These are phyloP conservation scores for Agrocybe pediades DNA, from an alignment of 768 basidiomycete species.

Conservation along the genomic window DNA sequence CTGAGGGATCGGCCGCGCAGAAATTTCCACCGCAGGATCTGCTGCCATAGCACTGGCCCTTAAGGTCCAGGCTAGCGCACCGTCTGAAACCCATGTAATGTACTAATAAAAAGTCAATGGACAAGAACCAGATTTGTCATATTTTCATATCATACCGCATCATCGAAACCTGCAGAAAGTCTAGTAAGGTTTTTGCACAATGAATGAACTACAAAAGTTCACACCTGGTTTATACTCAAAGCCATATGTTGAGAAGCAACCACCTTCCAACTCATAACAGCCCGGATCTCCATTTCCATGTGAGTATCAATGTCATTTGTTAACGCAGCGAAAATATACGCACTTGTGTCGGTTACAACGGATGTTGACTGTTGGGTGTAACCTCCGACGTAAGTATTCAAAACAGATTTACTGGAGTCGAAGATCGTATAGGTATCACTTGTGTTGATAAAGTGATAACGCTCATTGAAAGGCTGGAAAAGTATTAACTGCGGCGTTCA, in stretches of 20 bases:
- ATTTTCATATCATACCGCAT: slow-evolving; percentile 6
- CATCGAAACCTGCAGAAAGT: slow-evolving; percentile 22
- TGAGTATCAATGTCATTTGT: not conserved
- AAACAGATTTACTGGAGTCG: slow-evolving; percentile 47
- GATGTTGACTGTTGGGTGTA: slow-evolving; percentile 86
- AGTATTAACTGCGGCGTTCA: slow-evolving; percentile 5
- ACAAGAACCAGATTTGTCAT: not conserved
- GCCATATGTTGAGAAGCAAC: slow-evolving; percentile 73
- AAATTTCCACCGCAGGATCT: slow-evolving; percentile 56
- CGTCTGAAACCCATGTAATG: slow-evolving; percentile 76
- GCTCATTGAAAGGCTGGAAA: slow-evolving; percentile 71
- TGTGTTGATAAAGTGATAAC: slow-evolving; percentile 71
- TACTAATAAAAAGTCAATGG: slow-evolving; percentile 44
- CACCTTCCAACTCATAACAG: slow-evolving; percentile 60
- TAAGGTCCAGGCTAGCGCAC: slow-evolving; percentile 69
- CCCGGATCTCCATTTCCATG: slow-evolving; percentile 48
- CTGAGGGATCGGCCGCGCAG: slow-evolving; percentile 70
- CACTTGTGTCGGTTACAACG: slow-evolving; percentile 62
- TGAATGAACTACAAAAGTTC: not conserved
- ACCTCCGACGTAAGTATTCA: slow-evolving; percentile 76
- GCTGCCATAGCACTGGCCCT: slow-evolving; percentile 62
- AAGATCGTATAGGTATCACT: slow-evolving; percentile 58
- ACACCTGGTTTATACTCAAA: slow-evolving; percentile 79
- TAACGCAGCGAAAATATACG: not conserved
- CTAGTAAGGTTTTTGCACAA: not conserved